A percentile compares a stretch with the other conserved stretches of the same genome.
Evolutionary conservation across 441 rosid species (phyloP).

Genomic region (Euphorbia celastroides): DNA sequence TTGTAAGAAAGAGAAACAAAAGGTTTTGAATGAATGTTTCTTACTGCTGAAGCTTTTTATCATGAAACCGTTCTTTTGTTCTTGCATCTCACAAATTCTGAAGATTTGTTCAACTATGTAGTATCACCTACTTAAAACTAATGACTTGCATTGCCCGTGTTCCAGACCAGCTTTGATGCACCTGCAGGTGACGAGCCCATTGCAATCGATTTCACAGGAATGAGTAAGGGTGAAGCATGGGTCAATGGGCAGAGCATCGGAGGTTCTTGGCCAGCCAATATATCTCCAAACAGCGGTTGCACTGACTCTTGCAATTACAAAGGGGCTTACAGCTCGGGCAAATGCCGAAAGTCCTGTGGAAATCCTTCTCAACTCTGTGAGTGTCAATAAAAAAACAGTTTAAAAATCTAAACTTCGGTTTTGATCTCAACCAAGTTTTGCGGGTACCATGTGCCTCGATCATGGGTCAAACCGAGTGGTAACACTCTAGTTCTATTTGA

Average conservation of each 20-base stretch:
- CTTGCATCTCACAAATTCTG: not conserved
- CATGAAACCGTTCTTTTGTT: not conserved
- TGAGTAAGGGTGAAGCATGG: conserved; percentile 98
- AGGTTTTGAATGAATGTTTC: not conserved
- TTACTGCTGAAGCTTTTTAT: not conserved
- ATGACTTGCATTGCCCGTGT: conserved; percentile 11
- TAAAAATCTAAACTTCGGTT: no score
- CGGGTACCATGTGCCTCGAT: conserved; percentile 94
- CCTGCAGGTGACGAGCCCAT: conserved; percentile 70
- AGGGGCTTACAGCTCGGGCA: conserved; percentile 56
- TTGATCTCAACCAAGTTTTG: conserved; percentile 12
- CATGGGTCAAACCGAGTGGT: conserved; percentile 71
- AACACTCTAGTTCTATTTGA: conserved; percentile 84
- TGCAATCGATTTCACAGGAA: conserved; percentile 78
- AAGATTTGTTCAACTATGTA: not conserved
- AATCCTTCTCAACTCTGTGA: conserved; percentile 92
- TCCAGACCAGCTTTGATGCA: conserved; percentile 64
- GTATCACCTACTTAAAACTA: conserved; percentile 14
- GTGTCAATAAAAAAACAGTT: conserved; percentile 17
- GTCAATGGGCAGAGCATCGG: conserved; percentile 96
- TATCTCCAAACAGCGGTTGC: conserved; percentile 51
- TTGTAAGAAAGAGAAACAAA: not conserved
- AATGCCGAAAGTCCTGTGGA: conserved; percentile 85
- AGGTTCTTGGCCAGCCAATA: conserved; percentile 83
- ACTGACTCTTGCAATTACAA: conserved; percentile 61